Evolutionary conservation across 805 yeast species (phyloP).

Genomic region (Nakazawaea pomicola): DNA sequence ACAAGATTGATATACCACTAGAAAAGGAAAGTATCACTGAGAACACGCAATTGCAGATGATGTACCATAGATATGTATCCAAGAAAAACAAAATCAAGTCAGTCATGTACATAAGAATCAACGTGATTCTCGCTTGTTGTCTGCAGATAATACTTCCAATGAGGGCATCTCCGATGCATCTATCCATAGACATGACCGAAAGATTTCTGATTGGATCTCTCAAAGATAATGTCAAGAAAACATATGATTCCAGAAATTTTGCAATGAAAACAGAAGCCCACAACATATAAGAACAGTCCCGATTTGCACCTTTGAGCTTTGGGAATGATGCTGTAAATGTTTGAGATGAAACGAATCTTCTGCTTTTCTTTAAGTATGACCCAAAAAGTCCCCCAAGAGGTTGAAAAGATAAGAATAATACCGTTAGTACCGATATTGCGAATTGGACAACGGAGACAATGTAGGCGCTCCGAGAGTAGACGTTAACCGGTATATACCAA

Average conservation of each 20-base stretch:
- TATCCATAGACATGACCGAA: constrained; percentile 34
- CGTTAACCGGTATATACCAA: constrained; percentile 31
- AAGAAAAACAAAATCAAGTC: constrained; percentile 47
- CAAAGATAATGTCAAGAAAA: constrained; percentile 47
- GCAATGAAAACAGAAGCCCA: constrained; percentile 46
- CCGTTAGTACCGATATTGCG: constrained; percentile 34
- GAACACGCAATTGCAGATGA: constrained; percentile 48
- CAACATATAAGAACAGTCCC: constrained; percentile 35
- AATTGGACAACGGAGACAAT: constrained; percentile 37
- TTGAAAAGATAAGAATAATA: constrained; percentile 36
- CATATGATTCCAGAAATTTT: constrained; percentile 48
- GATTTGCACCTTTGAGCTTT: constrained; percentile 30
- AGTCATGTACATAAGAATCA: constrained; percentile 35
- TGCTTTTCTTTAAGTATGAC: constrained; percentile 16
- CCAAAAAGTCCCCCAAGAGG: constrained; percentile 31
- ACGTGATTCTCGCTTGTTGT: constrained; percentile 36
- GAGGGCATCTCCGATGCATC: constrained; percentile 38
- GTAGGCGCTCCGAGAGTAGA: constrained; percentile 30
- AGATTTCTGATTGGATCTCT: constrained; percentile 48
- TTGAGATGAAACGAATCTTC: constrained; percentile 29
- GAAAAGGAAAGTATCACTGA: constrained; percentile 45
- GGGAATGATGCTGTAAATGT: constrained; percentile 41
- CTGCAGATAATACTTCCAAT: constrained; percentile 38
- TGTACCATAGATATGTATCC: constrained; percentile 56
- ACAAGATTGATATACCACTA: constrained; percentile 48